Percentiles rank a stretch among this genome's conserved stretches.
These are phyloP conservation scores for Inosperma sp. DNA, from an alignment of 768 basidiomycete genomes.

Conservation along the genomic window DNA sequence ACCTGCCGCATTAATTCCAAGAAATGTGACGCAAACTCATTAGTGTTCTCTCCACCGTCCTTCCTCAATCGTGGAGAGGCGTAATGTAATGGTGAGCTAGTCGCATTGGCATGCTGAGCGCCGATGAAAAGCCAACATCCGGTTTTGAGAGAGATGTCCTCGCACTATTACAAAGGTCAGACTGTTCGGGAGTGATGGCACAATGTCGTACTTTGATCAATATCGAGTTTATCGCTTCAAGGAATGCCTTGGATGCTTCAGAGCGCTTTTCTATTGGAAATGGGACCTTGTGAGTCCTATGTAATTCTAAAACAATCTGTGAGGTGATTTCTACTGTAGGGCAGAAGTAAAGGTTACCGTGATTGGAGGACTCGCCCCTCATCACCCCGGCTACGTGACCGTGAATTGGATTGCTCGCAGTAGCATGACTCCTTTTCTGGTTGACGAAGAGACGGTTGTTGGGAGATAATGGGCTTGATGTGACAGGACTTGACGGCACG, in stretches of 20 bases:
- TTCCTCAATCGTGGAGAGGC: conserved; percentile 10
- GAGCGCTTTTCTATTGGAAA: not conserved
- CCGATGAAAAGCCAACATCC: conserved; percentile 15
- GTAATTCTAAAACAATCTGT: not conserved
- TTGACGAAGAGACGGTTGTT: too few relatives aligned
- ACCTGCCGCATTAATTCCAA: not conserved
- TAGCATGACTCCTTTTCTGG: not conserved
- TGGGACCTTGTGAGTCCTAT: not conserved
- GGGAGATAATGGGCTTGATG: too few relatives aligned
- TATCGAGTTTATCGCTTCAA: not conserved
- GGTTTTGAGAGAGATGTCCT: conserved; percentile 10
- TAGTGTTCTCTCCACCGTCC: conserved; percentile 2
- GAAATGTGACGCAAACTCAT: conserved; percentile 1
- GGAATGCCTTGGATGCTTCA: not conserved
- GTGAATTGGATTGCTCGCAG: not conserved
- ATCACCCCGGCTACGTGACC: not conserved
- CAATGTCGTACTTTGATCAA: not conserved
- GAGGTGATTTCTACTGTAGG: not conserved
- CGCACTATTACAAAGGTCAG: conserved; percentile 2
- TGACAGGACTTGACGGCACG: too few relatives aligned
- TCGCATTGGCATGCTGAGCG: conserved; percentile 15
- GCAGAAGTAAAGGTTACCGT: not conserved
- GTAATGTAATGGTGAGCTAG: conserved; percentile 5
- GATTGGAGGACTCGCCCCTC: not conserved
- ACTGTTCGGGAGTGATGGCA: not conserved